Evolutionary conservation across 2,329 filamentous ascomycete genomes (phyloP).

Genomic region (Colletotrichum trifolii): DNA sequence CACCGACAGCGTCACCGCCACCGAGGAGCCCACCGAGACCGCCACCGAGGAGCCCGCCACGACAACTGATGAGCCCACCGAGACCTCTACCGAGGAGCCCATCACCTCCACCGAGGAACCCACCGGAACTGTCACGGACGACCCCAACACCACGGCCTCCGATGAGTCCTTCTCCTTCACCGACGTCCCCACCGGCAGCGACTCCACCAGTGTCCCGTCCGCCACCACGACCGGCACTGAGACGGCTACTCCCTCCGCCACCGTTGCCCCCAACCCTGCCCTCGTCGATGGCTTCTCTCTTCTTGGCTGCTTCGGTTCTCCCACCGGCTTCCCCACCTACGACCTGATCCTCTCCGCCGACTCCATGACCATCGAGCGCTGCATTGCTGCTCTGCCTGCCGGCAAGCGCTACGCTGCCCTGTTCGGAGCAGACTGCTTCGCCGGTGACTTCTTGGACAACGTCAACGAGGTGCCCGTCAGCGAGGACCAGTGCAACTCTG

Average conservation of each 20-base stretch:
- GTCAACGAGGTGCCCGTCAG: constrained; percentile 23
- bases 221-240: neutral
- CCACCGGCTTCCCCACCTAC: constrained; percentile 43
- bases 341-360: constrained; percentile 25
- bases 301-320: constrained; percentile 45
- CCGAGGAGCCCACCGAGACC: constrained; percentile 1
- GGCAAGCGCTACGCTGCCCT: constrained; percentile 26
- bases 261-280: constrained; percentile 24
- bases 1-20: neutral
- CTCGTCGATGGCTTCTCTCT: constrained; percentile 38
- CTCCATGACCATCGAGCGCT: constrained; percentile 41
- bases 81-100: neutral
- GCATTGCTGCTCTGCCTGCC: constrained; percentile 40
- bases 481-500: constrained; percentile 45
- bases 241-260: neutral
- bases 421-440: constrained; percentile 39
- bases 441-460: constrained; percentile 36
- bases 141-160: neutral
- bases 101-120: neutral
- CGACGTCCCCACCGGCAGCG: constrained; percentile 1
- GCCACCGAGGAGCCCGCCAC: neutral
- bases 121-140: neutral
- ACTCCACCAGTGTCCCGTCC: neutral
- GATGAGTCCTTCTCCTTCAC: neutral
- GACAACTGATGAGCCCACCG: neutral